Percentiles rank a stretch among this genome's conserved stretches.
Evolutionary conservation across 305 asterid species (phyloP).

Genomic region (Fraxinus albicans): DNA sequence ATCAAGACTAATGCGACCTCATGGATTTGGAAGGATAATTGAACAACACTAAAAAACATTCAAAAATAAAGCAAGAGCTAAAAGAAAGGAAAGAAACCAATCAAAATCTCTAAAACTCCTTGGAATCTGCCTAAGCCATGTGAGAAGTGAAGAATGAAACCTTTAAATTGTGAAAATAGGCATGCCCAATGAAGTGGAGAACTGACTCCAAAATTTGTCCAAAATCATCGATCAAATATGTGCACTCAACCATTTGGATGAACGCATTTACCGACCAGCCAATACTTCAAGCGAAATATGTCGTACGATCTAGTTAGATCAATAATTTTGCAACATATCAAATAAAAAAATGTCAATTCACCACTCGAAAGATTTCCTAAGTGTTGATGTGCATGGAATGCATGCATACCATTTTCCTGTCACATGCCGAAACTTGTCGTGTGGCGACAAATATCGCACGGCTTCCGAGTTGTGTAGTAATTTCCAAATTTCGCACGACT

Average conservation of each 20-base stretch:
- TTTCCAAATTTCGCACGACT: no score
- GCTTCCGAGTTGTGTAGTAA: no score
- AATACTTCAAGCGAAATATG: background rate
- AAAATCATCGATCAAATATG: background rate
- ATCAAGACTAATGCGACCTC: background rate
- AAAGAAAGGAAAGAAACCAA: no score
- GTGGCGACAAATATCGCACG: no score
- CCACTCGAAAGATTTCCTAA: background rate
- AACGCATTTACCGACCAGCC: background rate
- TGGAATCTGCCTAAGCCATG: background rate
- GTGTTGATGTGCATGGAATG: background rate
- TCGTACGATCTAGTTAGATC: background rate
- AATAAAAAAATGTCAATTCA: no score
- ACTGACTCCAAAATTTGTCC: background rate
- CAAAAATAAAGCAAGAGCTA: no score
- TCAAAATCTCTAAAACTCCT: no score
- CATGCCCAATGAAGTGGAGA: background rate
- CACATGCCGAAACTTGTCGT: background rate
- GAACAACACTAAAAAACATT: no score
- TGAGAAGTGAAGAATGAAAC: background rate
- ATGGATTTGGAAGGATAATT: no score
- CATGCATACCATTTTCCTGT: no score
- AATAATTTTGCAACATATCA: background rate
- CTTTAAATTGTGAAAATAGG: background rate
- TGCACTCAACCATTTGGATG: background rate